Evolutionary conservation across 1,284 basidiomycete species (phyloP), one percentile per base, ranked within the genome.

Genomic region (Tilletia setariae): DNA sequence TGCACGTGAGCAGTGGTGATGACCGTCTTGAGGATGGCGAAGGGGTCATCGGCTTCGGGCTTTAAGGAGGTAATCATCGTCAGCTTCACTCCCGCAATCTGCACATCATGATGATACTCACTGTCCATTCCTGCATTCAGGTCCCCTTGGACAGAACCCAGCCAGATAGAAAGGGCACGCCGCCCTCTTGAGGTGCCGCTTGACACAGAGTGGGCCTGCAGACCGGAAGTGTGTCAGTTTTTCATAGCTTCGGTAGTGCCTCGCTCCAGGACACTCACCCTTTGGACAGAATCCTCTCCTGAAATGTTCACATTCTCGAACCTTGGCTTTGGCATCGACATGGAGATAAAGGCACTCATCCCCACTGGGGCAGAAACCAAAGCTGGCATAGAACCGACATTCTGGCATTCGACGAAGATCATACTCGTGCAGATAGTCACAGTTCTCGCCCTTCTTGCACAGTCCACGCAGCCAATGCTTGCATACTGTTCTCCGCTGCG

Each of bases 341-440:
- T 99, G 96, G 28, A 93, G 91, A 83, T 98, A 98, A 74, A 99
- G 86, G 83, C 96, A 99, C 84, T 98, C 96, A 32, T 42, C 30
- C 0, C 64, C 64, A 23, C 47, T 65, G 25, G 44, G 40, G 84
- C 96, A 98, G 84, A 95, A 98, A 3, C 96, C 96, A 81, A 94
- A 95, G 83, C 96, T 96, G 69, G 93, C 93, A 83, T 90, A 98
- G 93, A 94, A 98, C 88, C 94, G 93, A 83, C 96, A 98, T 83
- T 97, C 93, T n/a, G 96, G 96, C 93, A 98, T 98, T 68, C 93
- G 90, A 74, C 95, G 86, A 70, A 98, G 87, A 83, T 98, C 97
- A 85, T 97, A 98, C 85, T 98, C 96, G 84, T 99, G 96, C 81
- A 98, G 87, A 84, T 98, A 98, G 85, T 98, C 96, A 86, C 96